Conservation (phyloP, 345 rosid species). For the Raphanus sativus region DNA sequence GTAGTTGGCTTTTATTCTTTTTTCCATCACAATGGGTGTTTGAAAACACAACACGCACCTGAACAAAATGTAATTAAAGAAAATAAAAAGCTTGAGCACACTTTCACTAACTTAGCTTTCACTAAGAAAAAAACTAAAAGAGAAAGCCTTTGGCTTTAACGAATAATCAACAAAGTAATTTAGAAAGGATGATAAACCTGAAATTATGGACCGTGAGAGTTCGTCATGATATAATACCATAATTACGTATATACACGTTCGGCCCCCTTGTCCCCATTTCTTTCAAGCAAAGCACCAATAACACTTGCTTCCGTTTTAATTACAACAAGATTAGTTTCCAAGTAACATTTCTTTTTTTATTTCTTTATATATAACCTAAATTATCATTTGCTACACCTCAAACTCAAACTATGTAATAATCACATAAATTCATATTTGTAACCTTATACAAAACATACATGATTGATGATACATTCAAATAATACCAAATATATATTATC, state of each 20-base stretch:
- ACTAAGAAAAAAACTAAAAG: slow-evolving; percentile 13
- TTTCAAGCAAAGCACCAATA: slow-evolving; percentile 34
- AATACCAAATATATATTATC: background rate
- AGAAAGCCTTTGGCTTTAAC: slow-evolving; percentile 25
- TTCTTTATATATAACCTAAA: background rate
- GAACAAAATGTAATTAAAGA: slow-evolving; percentile 16
- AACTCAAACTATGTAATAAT: background rate
- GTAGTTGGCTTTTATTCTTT: slow-evolving; percentile 25
- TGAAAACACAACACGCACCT: slow-evolving; percentile 36
- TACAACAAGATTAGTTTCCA: slow-evolving; percentile 17
- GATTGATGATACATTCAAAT: too few species aligned
- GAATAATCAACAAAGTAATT: slow-evolving; percentile 14
- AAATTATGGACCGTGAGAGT: slow-evolving; percentile 43
- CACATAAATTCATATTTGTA: background rate
- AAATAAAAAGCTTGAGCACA: slow-evolving; percentile 28
- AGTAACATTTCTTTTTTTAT: slow-evolving; percentile 7
- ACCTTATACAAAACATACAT: background rate
- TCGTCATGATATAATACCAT: slow-evolving; percentile 38
- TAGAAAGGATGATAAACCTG: slow-evolving; percentile 33
- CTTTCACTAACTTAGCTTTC: slow-evolving; percentile 43
- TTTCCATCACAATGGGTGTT: slow-evolving; percentile 30
- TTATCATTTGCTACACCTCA: background rate
- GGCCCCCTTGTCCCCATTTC: slow-evolving; percentile 40
- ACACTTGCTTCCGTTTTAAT: background rate
- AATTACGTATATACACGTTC: slow-evolving; percentile 42